Base-by-base conservation (phyloP, 148 eudicot genomes). In the Cornus suecica region DNA sequence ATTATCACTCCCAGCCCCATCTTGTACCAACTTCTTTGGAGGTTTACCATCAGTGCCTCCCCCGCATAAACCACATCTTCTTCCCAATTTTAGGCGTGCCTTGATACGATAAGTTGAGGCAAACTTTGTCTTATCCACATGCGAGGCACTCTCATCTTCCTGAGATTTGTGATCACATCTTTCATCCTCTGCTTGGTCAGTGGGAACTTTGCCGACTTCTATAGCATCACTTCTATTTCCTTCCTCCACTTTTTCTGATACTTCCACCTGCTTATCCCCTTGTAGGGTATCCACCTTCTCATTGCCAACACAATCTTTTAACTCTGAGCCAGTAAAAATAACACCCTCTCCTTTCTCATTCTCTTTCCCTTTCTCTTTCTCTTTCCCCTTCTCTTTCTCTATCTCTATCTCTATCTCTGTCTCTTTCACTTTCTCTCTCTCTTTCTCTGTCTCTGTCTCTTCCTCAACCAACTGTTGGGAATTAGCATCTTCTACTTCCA, bases 31-130 rank as follows among this genome's bases (percentile, higher is more conserved):
- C 76, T 83, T 85, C 80, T 89, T 94, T 13, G 99, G 99, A 84
- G 97, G 99, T 74, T 90, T 94, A 14, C 99, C 99, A 77, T 91
- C 92, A 52, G 79, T 85, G 61, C 96, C 91, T 81, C 91, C 91
- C 31, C 97, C 99, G 78, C 99, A 94, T 77, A 92, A 79, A 70
- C 97, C 97, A 78, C 99, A 94, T 51, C 86, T 87, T 78, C 99
- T 92, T 26, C 99, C 99, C 80, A 83, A 87, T 83, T 84, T 92
- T 68, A 87, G 76, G 22, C 83, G 86, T 16, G 84, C 78, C 60
- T 75, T 87, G 24, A 80, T 70, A 72, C 63, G 79, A 75, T 54
- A 77, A 71, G 74, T 51, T 42, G 77, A 77, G 78, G 71, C 66
- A 65, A 68, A 70, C 30, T 80, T 68, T 27, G 66, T 63, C 66